Evolutionary conservation across 371 early-diverging fungal species (phyloP).

Genomic region (Rhizopus delemar): DNA sequence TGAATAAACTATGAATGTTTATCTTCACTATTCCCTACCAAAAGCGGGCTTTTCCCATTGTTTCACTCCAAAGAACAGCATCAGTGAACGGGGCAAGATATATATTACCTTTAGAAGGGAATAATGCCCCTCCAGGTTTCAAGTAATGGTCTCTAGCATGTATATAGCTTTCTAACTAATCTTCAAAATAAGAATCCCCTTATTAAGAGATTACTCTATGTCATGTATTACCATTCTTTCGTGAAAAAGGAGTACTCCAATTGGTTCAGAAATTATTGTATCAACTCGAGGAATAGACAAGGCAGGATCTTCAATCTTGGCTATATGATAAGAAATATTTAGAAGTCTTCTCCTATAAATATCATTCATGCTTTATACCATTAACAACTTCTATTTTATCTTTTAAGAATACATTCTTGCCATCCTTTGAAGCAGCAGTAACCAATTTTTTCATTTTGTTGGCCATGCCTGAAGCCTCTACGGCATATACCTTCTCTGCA

Average conservation of each 20-base stretch:
- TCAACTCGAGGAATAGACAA: constrained; percentile 82
- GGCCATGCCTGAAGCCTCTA: constrained; percentile 97
- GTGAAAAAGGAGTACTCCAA: constrained; percentile 93
- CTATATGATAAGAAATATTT: constrained; percentile 32
- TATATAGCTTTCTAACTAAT: constrained; percentile 77
- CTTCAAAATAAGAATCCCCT: not conserved
- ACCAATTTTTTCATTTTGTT: constrained; percentile 82
- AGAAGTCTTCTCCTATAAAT: not conserved
- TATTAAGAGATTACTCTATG: not conserved
- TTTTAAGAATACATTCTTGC: constrained; percentile 79
- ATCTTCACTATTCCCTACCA: constrained; percentile 49
- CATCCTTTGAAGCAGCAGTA: constrained; percentile 50
- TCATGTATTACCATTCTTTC: constrained; percentile 76
- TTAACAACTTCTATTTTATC: constrained; percentile 83
- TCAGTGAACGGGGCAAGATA: constrained; percentile 88
- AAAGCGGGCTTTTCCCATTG: constrained; percentile 88
- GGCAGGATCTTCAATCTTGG: constrained; percentile 83
- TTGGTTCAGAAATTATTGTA: constrained; percentile 94
- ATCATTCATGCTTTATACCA: constrained; percentile 42
- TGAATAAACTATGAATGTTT: not conserved
- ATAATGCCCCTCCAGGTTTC: constrained; percentile 90
- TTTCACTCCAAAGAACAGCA: constrained; percentile 84
- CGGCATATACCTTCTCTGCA: constrained; percentile 88
- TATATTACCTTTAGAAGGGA: constrained; percentile 89
- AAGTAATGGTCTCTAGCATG: constrained; percentile 88